These are phyloP conservation scores for Candida tibetensis DNA, from an alignment of 805 yeast species.

Conservation along the genomic window DNA sequence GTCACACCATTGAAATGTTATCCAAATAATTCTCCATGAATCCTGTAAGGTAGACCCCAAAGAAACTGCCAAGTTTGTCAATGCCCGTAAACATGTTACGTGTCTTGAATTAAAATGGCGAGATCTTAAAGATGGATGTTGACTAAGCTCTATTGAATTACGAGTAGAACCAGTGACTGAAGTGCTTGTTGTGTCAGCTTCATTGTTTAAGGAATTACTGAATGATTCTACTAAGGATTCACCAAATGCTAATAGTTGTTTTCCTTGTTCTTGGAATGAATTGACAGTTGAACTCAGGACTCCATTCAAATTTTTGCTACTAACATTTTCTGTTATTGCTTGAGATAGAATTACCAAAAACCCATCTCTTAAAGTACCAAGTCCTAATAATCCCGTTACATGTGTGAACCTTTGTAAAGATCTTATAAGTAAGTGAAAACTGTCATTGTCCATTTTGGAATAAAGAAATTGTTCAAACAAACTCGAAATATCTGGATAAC, in stretches of 20 bases:
- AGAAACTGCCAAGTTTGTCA: slow-evolving; percentile 72
- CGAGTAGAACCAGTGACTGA: not conserved
- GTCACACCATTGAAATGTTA: slow-evolving; percentile 76
- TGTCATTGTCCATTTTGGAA: slow-evolving; percentile 65
- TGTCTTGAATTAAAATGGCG: slow-evolving; percentile 63
- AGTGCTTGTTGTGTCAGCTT: not conserved
- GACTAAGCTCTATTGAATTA: not conserved
- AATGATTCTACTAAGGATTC: slow-evolving; percentile 53
- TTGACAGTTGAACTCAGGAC: slow-evolving; percentile 1
- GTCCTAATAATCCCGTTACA: slow-evolving; percentile 71
- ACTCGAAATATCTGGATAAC: slow-evolving; percentile 23
- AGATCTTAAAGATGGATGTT: slow-evolving; percentile 12
- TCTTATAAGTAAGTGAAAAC: slow-evolving; percentile 65
- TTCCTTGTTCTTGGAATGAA: slow-evolving; percentile 23
- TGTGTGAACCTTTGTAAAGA: slow-evolving; percentile 80
- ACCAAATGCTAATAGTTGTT: slow-evolving; percentile 43
- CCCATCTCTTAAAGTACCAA: slow-evolving; percentile 56
- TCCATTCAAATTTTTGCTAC: slow-evolving; percentile 1
- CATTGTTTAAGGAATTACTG: slow-evolving; percentile 28
- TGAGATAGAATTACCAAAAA: slow-evolving; percentile 27
- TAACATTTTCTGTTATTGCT: slow-evolving; percentile 19
- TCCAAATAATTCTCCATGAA: slow-evolving; percentile 62
- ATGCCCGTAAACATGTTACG: slow-evolving; percentile 72
- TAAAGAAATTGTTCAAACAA: slow-evolving; percentile 48
- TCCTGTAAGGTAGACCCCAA: slow-evolving; percentile 69